Base-by-base conservation (phyloP, 164 flowering plant species). In the Cinnamomum chago region DNA sequence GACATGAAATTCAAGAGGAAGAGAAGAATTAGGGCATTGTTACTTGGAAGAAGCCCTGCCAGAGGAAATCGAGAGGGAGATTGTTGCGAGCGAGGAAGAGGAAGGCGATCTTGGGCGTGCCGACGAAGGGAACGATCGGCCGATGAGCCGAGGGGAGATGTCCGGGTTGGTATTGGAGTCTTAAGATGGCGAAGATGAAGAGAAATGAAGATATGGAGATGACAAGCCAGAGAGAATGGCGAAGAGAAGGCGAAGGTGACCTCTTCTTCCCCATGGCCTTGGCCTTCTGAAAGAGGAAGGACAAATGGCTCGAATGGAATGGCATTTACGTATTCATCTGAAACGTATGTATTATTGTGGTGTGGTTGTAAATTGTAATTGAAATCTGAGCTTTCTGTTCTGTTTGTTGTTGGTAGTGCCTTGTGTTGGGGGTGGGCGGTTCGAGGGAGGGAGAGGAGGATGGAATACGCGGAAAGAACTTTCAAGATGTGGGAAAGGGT, bases 61-160 rank as follows among this genome's bases (percentile, higher is more conserved):
- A 95, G n/a, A 95, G 87, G 66, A 95, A 95, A 85, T 95, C 99
- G 35, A 95, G 95, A 17, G 99, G 97, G 33, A 95, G 89, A 58
- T 81, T 75, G 2, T 73, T 81, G 27, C 94, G 90, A 7, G 79
- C 90, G 50, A 95, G 91, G 76, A 91, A 95, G 27, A 95, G 82
- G 74, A 95, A 95, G 20, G 99, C 93, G 78, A 95, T 73, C 83
- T 89, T 90, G 3, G 92, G 90, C 35, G 79, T 76, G 3, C 92
- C 97, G 10, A 1, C 62, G 72, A 84, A 88, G 40, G 40, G 72
- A 17, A 10, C 55, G 15, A 22, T 25, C 17, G 71, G 71, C 30
- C 71, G 30, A n/a, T 58, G 71, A 2, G 13, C 52, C 12, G 55
- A 20, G 27, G 65, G 12, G 22, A 25, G 25, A 3, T 18, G 70